A percentile compares a stretch with the other conserved stretches of the same genome.
phyloP scores from a whole-genome alignment of 129 eudicot genomes.

The Flaveria robusta region DNA sequence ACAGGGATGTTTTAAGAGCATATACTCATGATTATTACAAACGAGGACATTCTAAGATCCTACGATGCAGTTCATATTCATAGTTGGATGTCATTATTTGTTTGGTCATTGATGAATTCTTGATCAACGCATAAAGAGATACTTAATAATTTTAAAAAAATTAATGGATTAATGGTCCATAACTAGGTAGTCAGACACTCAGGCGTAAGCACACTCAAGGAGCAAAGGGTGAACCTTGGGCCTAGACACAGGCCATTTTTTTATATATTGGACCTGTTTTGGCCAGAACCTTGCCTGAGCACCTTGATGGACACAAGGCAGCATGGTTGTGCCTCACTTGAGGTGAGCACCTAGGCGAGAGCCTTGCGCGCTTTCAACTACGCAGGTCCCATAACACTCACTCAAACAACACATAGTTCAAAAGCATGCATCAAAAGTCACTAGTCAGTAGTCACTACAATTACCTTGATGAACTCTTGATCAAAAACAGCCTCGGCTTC shows the following conservation, averaged over 20 bases:
- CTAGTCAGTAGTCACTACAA: background rate
- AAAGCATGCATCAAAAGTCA: background rate
- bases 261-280: no score
- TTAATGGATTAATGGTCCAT: background rate
- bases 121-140: no score
- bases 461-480: slow-evolving; percentile 91
- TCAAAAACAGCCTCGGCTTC: slow-evolving; percentile 98
- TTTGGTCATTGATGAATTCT: background rate
- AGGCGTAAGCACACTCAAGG: no score
- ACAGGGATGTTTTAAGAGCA: background rate
- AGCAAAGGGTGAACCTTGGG: no score
- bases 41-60: background rate
- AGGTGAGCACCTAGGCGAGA: no score
- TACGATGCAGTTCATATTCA: slow-evolving; percentile 1
- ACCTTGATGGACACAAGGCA: no score
- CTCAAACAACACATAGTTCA: background rate
- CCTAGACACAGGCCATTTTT: no score
- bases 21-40: background rate
- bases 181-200: no score
- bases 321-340: no score
- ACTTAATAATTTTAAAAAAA: background rate
- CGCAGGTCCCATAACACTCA: background rate
- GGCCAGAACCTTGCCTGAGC: no score
- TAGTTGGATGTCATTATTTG: background rate
- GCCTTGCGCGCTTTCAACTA: no score